Conservation (phyloP, 1,139 yeast species). For the Groenewaldozyma auringiensis region DNA sequence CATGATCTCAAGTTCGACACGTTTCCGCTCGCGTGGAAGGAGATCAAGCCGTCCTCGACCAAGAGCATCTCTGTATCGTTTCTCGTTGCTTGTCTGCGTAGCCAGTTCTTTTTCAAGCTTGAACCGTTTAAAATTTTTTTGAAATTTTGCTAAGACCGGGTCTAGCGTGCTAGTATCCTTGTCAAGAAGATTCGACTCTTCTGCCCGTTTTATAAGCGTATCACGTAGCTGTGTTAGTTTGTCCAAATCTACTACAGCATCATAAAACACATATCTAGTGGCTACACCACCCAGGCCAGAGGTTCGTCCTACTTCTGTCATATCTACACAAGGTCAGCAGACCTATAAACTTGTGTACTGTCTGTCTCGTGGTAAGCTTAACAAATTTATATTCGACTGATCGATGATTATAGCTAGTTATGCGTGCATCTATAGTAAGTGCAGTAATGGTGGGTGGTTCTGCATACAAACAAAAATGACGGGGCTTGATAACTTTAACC, state of each 20-base stretch:
- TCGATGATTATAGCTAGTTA: too few relatives aligned
- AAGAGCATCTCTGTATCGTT: not conserved
- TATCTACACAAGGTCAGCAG: too few relatives aligned
- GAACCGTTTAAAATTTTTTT: constrained; percentile 17
- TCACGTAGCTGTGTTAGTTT: constrained; percentile 21
- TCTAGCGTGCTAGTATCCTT: constrained; percentile 13
- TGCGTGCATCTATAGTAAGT: too few relatives aligned
- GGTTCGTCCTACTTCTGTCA: not conserved
- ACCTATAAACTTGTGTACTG: too few relatives aligned
- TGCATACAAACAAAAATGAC: too few relatives aligned
- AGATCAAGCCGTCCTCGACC: not conserved
- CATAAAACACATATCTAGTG: not conserved
- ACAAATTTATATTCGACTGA: too few relatives aligned
- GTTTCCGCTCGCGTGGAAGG: not conserved
- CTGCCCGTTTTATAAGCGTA: constrained; percentile 17
- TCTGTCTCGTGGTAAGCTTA: too few relatives aligned
- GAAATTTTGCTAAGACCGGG: constrained; percentile 15
- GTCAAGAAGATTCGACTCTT: constrained; percentile 12
- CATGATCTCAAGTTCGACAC: not conserved
- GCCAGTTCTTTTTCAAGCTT: constrained; percentile 18
- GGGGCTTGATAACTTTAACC: too few relatives aligned
- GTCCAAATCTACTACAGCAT: not conserved
- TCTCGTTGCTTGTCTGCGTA: not conserved
- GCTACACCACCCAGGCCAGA: not conserved
- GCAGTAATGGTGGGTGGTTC: too few relatives aligned